Conservation (phyloP, 2,329 filamentous ascomycete genomes). For the Aspergillus sp. region DNA sequence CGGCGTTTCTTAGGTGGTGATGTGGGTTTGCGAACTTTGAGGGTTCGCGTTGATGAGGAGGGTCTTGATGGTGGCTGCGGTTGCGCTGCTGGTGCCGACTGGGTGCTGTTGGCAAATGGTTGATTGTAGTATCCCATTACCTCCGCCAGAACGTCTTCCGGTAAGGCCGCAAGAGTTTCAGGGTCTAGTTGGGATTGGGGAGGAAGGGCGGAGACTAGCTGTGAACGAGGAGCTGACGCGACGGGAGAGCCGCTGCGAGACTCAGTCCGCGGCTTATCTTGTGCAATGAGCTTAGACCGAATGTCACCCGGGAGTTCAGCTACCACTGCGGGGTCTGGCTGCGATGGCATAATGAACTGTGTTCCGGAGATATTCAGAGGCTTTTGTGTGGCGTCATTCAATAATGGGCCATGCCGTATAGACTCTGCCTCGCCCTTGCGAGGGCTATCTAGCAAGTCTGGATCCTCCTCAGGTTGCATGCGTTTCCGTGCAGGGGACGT, state of each 20-base stretch:
- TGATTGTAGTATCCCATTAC: conserved; percentile 69
- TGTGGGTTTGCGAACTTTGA: conserved; percentile 52
- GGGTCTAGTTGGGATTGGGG: conserved; percentile 78
- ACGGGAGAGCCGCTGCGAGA: conserved; percentile 34
- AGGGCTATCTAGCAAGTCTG: conserved; percentile 50
- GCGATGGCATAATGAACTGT: conserved; percentile 83
- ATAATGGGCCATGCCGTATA: conserved; percentile 29
- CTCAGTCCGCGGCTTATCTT: conserved; percentile 39
- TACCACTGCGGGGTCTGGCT: conserved; percentile 78
- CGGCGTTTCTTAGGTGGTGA: conserved; percentile 69
- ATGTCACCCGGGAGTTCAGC: conserved; percentile 84
- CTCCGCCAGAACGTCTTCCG: conserved; percentile 82
- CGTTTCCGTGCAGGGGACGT: conserved; percentile 31
- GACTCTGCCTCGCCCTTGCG: conserved; percentile 36
- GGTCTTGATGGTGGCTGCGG: not conserved
- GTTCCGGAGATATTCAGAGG: conserved; percentile 80
- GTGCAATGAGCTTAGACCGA: conserved; percentile 68
- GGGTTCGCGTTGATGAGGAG: conserved; percentile 42
- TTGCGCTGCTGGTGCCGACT: not conserved
- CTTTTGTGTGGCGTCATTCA: conserved; percentile 49
- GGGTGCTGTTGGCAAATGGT: conserved; percentile 2
- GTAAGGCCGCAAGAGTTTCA: conserved; percentile 78
- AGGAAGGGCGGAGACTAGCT: conserved; percentile 45
- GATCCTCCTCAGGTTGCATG: conserved; percentile 34
- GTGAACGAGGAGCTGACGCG: conserved; percentile 26